Conservation (phyloP, 1,284 basidiomycete genomes). For the Ganoderma multipileum region DNA sequence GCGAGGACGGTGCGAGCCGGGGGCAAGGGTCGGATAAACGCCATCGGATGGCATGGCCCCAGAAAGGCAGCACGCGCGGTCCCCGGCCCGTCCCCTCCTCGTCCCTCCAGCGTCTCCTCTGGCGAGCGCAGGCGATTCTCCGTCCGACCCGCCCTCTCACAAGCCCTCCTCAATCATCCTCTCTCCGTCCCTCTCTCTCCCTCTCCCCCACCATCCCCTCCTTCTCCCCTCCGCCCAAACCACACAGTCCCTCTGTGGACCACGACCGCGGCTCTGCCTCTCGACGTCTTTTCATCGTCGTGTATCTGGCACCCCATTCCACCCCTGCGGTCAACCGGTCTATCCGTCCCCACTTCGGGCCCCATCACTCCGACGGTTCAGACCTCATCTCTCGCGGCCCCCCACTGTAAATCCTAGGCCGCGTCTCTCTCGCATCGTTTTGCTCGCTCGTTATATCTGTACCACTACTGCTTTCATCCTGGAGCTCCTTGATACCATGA, state of each 20-base stretch:
- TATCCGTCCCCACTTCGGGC: constrained; percentile 8
- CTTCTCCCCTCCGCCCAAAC: constrained; percentile 5
- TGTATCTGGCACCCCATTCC: constrained; percentile 9
- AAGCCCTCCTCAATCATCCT: not conserved
- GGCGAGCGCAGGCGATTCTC: constrained; percentile 12
- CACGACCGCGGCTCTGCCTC: constrained; percentile 5
- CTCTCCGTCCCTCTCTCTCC: constrained; percentile 12
- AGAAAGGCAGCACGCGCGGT: constrained; percentile 7
- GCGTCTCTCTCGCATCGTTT: constrained; percentile 17
- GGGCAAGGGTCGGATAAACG: constrained; percentile 19
- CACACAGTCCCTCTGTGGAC: constrained; percentile 7
- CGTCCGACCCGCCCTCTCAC: constrained; percentile 11
- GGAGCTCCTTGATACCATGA: constrained; percentile 46
- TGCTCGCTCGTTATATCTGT: constrained; percentile 26
- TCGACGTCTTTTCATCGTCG: constrained; percentile 2
- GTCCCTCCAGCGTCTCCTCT: constrained; percentile 6
- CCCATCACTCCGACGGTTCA: not conserved
- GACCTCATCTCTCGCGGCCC: constrained; percentile 5
- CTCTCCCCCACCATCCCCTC: constrained; percentile 17
- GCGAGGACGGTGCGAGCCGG: constrained; percentile 20
- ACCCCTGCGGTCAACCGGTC: constrained; percentile 6
- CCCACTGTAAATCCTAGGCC: constrained; percentile 17
- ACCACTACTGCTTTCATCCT: constrained; percentile 25
- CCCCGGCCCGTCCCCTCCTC: constrained; percentile 22
- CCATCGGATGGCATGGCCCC: constrained; percentile 21